These are phyloP conservation scores for Spergularia marina DNA, from an alignment of 148 eudicot species.

Conservation along the genomic window DNA sequence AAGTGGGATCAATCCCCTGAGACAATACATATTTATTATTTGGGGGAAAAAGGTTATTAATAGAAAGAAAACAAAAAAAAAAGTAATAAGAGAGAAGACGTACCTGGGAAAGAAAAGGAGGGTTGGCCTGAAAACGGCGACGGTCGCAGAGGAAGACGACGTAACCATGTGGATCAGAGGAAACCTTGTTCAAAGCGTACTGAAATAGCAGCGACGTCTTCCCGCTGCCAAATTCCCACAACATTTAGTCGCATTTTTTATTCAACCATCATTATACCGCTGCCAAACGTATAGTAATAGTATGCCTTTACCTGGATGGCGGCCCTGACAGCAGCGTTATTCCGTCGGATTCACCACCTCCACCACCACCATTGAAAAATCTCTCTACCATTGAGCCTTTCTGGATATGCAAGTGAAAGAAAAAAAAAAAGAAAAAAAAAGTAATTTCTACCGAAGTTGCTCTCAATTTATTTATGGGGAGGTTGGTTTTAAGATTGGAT, in stretches of 20 bases:
- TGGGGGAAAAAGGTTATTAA: background rate
- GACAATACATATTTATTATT: background rate
- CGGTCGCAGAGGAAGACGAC: conserved; percentile 69
- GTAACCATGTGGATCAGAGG: conserved; percentile 23
- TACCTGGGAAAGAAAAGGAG: conserved; percentile 76
- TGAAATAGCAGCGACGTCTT: conserved; percentile 86
- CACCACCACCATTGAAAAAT: conserved; percentile 24
- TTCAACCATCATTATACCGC: too few species aligned
- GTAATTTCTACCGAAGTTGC: too few species aligned
- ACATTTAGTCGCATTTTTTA: background rate
- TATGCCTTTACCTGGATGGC: conserved; percentile 48
- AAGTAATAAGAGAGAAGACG: background rate
- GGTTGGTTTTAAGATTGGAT: too few species aligned
- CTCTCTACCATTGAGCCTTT: conserved; percentile 22
- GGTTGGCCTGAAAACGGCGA: conserved; percentile 42
- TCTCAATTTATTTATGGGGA: too few species aligned
- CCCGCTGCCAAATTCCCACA: conserved; percentile 45
- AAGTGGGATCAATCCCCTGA: conserved; percentile 62
- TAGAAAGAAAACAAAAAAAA: background rate
- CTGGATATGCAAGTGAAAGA: too few species aligned
- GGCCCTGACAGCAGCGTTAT: conserved; percentile 73
- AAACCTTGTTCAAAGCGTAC: conserved; percentile 54
- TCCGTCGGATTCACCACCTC: conserved; percentile 11
- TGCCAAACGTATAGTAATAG: too few species aligned
- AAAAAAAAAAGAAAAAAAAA: too few species aligned